Base-by-base conservation (phyloP, 371 early-diverging fungal species). In the Lichtheimia ornata region DNA sequence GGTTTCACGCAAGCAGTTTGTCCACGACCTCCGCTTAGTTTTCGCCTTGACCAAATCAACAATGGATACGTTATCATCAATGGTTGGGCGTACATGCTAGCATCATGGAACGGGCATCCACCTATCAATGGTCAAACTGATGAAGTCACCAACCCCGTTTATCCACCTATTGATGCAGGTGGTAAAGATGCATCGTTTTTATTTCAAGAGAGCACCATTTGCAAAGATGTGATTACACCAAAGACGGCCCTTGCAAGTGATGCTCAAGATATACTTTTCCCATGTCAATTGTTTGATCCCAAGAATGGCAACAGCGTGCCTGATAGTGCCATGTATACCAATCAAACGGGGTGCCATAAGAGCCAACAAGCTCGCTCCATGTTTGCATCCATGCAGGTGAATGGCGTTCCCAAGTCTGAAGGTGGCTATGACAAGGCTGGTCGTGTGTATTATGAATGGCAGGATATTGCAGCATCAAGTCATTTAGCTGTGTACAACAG, bases 401-500 rank as follows among this genome's bases (percentile, higher is more conserved):
- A 67, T 50, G 74, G 84, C 58, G 66, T 79, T 28, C 62, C 65
- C 5, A 75, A 73, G 22, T 47, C 66, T 13, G 63, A 74, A 5
- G 77, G 78, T n/a, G 66, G 66, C 4, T 75, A 65, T 50, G 73
- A 74, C 58, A 83, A 79, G 60, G 76, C 80, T 28, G 81, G 89
- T 47, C 79, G 88, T 30, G 76, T 87, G 3, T 90, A 88, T 67
- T 94, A 90, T 62, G 82, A 79, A 44, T 94, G 92, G 92, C 66
- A 79, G 20, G 90, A 92, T 59, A 71, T 91, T 50, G 69, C 74
- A 20, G 50, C 52, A 7, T 73, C 74, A 2, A 67, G 69, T n/a
- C 81, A 85, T 56, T 74, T 82, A 56, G 84, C 87, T 3, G 90
- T 94, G 15, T 93, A 85, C 71, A 94, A 93, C 62, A 89, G 92